Base-by-base conservation (phyloP, 139 green algal species). In the Ulvella scutata region DNA sequence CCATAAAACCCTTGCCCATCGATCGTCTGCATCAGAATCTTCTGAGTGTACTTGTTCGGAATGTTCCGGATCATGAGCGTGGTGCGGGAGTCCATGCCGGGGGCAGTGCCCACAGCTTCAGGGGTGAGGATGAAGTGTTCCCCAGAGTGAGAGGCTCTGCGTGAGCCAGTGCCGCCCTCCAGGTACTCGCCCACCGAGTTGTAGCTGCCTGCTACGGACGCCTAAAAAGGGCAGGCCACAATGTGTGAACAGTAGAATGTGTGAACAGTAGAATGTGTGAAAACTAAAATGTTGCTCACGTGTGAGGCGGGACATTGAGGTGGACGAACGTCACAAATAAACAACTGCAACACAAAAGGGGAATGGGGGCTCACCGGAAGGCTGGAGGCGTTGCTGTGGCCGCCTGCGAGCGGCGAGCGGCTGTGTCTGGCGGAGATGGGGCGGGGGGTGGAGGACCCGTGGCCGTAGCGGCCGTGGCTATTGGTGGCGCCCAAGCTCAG, bases 21-120 rank as follows among this genome's bases (percentile, higher is more conserved):
- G 67, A 96, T 90, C 3, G 94, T 96, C 29, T 31, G 73, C 61
- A 98, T 82, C 77, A 98, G 90, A 94, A 98, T 98, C 88, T 96
- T 97, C 83, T 98, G 94, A 0, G 94, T 98, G 88, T 98, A 98
- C 88, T 98, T 98, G 89, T 98, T 98, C 75, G 94, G 94, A 44
- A 98, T 98, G 87, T 98, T 98, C 79, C 95, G 96, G 43, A 98
- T 90, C 94, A 98, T 98, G 6, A 98, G 81, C 62, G 94, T 98
- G 2, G 94, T 98, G 74, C 94, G 90, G 74, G 74, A 83, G 84
- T 98, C 94, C 36, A 95, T 85, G 7, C 90, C 92, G 72, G 29
- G 31, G 72, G 2, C 43, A 4, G 4, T 60, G 17, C 29, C 20
- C 29, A 59, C 34, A 23, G 37, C 28, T 17, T 60, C 28, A 3